Conservation (phyloP, 2,329 filamentous ascomycete genomes). For the Penicillium sumatraense region DNA sequence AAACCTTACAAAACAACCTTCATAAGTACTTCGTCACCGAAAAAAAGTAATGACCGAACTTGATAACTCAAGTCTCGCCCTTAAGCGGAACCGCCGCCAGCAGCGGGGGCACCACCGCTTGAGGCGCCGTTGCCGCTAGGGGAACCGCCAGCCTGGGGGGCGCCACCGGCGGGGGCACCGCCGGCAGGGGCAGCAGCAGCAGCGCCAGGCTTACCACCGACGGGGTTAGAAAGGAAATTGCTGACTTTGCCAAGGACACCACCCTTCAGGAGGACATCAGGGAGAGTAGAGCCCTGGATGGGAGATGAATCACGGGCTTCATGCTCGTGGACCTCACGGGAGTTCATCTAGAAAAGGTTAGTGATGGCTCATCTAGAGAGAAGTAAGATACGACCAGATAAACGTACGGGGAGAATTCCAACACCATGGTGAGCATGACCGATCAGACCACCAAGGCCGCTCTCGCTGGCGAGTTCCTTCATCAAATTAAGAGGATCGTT, state of each 20-base stretch:
- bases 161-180: neutral
- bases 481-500: conserved; percentile 6
- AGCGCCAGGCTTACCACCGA: conserved; percentile 2
- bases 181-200: neutral
- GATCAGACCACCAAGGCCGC: conserved; percentile 21
- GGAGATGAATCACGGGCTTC: conserved; percentile 19
- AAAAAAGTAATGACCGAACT: neutral
- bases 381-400: no score
- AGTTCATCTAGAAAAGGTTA: conserved; percentile 16
- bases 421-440: conserved; percentile 24
- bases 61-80: no score
- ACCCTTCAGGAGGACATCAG: conserved; percentile 16
- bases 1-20: neutral
- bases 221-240: conserved; percentile 6
- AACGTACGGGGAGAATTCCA: conserved; percentile 26
- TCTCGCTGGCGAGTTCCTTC: conserved; percentile 10
- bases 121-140: no score
- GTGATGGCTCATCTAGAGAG: no score
- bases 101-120: neutral
- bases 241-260: conserved; percentile 23
- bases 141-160: neutral
- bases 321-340: conserved; percentile 15
- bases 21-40: neutral
- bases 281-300: conserved; percentile 24
- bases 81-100: neutral